Evolutionary conservation across 2,329 filamentous ascomycete genomes (phyloP).

Genomic region (Phaeophleospora eucalypticola): DNA sequence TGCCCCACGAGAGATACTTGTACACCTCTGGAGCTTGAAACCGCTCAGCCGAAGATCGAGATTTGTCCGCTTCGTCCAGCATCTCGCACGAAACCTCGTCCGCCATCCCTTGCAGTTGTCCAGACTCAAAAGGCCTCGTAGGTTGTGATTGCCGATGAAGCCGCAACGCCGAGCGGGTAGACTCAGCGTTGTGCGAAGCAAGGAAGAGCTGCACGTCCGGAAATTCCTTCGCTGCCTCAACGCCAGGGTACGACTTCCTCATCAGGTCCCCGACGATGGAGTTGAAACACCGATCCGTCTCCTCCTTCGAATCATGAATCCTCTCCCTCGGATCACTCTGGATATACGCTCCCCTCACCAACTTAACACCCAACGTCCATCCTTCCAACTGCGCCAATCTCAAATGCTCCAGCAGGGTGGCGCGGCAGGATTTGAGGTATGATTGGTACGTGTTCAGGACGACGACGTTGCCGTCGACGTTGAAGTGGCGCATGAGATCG

Average conservation of each 20-base stretch:
- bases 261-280: neutral
- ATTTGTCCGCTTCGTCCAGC: neutral
- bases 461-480: neutral
- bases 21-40: neutral
- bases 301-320: neutral
- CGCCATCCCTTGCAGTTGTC: neutral
- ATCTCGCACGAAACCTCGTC: neutral
- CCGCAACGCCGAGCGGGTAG: neutral
- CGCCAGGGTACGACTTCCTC: neutral
- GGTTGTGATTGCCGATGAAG: neutral
- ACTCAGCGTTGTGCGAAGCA: neutral
- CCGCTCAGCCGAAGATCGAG: neutral
- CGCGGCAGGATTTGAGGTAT: neutral
- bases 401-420: neutral
- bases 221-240: neutral
- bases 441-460: neutral
- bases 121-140: neutral
- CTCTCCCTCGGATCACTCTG: neutral
- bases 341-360: neutral
- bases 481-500: neutral
- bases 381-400: neutral
- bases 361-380: neutral
- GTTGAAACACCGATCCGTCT: neutral
- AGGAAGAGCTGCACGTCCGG: neutral
- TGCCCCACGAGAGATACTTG: neutral